Percentiles rank a stretch among this genome's conserved stretches.
Evolutionary conservation across 2,329 filamentous ascomycete genomes (phyloP).

Genomic region (Penicillium corylophilum): DNA sequence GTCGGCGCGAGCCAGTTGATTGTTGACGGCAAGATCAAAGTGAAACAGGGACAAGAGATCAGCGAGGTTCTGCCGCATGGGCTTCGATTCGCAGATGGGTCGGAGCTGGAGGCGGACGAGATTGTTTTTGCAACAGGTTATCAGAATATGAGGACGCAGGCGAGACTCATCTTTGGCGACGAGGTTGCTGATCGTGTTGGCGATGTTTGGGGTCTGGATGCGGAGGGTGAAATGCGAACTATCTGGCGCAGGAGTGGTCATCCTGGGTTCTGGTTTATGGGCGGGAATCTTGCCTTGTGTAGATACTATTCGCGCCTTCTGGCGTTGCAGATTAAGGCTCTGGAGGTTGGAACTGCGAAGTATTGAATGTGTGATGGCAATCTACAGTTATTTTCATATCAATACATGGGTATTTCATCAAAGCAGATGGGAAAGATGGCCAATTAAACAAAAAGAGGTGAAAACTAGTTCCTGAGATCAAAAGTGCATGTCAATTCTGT

Average conservation of each 20-base stretch:
- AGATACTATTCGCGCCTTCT: conserved; percentile 59
- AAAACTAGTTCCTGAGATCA: too few species aligned
- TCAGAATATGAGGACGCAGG: conserved; percentile 66
- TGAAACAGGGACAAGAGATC: conserved; percentile 64
- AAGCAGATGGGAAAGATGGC: too few species aligned
- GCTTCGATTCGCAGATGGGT: conserved; percentile 56
- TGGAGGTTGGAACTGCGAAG: conserved; percentile 32
- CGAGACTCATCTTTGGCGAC: conserved; percentile 61
- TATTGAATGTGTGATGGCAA: conserved; percentile 5
- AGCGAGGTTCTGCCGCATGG: conserved; percentile 51
- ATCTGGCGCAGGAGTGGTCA: conserved; percentile 64
- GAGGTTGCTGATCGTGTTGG: conserved; percentile 58
- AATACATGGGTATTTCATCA: too few species aligned
- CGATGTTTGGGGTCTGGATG: conserved; percentile 63
- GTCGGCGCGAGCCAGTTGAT: conserved; percentile 65
- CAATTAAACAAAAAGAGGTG: too few species aligned
- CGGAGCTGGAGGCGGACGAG: conserved; percentile 61
- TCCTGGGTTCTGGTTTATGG: conserved; percentile 67
- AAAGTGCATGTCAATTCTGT: too few species aligned
- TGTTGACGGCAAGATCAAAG: conserved; percentile 61
- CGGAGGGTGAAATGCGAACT: conserved; percentile 54
- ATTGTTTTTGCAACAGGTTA: conserved; percentile 61
- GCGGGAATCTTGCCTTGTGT: conserved; percentile 63
- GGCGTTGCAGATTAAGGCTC: conserved; percentile 52
- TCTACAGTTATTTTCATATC: too few species aligned